Evolutionary conservation across 176 grass and related monocot species (phyloP).

Genomic region (Triticum turgidum): DNA sequence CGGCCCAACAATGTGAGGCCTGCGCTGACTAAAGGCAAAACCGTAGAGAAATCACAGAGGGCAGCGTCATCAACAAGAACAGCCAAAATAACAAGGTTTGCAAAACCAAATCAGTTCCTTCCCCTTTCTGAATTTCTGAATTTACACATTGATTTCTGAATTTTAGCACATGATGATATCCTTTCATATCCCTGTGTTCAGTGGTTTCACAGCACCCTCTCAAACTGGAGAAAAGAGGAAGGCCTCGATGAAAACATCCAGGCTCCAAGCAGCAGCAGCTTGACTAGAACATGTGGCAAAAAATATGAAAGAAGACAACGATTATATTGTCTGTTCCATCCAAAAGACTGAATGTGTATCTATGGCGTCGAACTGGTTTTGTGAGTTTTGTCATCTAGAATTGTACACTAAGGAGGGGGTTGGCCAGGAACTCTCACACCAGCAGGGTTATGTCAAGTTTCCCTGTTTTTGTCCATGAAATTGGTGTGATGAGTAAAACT

Average conservation of each 20-base stretch:
- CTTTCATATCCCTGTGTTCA: neutral
- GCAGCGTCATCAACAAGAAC: conserved; percentile 23
- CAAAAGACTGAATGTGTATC: conserved; percentile 14
- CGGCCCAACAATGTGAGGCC: neutral
- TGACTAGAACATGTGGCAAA: neutral
- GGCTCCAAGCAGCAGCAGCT: conserved; percentile 4
- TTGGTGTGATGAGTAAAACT: neutral
- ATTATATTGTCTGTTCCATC: conserved; percentile 45
- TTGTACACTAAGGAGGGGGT: neutral
- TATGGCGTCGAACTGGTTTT: neutral
- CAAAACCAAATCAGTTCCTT: neutral
- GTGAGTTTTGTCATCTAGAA: neutral
- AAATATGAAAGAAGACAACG: conserved; percentile 2
- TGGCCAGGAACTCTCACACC: neutral
- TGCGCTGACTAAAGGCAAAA: conserved; percentile 7
- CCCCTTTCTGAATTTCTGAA: neutral
- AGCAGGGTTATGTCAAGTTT: conserved; percentile 1
- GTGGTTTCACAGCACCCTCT: neutral
- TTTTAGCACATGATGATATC: neutral
- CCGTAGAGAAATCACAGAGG: conserved; percentile 8
- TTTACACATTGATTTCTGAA: neutral
- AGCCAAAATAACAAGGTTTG: conserved; percentile 35
- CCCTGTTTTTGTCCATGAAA: conserved; percentile 7
- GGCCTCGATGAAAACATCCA: conserved; percentile 14
- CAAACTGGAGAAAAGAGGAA: conserved; percentile 28